Evolutionary conservation across 495 filamentous ascomycete species (phyloP), one percentile per base, ranked within the genome.

Genomic region (Lophiostoma macrostomum): DNA sequence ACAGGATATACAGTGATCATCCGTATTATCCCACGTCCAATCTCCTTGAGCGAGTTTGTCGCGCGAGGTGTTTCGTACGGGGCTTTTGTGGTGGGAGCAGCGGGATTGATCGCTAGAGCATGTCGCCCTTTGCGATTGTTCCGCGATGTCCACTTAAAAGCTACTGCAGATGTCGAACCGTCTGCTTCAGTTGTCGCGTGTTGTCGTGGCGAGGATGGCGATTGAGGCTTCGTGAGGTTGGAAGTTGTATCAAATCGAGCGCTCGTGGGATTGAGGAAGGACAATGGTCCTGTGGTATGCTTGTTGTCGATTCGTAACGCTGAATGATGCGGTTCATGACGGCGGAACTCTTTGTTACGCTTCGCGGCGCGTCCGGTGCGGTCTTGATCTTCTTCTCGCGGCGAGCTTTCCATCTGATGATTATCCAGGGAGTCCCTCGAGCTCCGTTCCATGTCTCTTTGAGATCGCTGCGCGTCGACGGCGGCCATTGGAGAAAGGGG

Each of bases 61-160:
- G 71, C 49, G 6, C 51, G 65, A 0, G 81, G 82, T 0, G 64
- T 56, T 7, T 66, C 38, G 27, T 68, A 66, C 14, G 46, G 51
- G 6, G 64, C 57, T n/a, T 61, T 58, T 2, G 67, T 50, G 1
- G 64, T 49, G 0, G 60, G 45, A 1, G 48, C 18, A 6, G 64
- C 44, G 10, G 69, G 63, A 5, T 73, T 67, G 40, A 87, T 66
- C 2, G 73, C 51, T 1, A 85, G 61, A 13, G 80, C 71, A 66
- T 87, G 84, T 14, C 85, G 73, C 19, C 84, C 81, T 70, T 87
- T 88, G 34, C 84, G 74, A 62, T 85, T 86, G 65, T 88, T 83
- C n/a, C 85, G 76, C 34, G 82, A 82, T 12, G 79, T 77, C 78
- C 78, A 82, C 44, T 74, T 62, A 67, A 66, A 76, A 24, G 60